A percentile compares a stretch with the other conserved stretches of the same genome.
Evolutionary conservation across 805 yeast genomes (phyloP).

Genomic region (Yamadazyma kitorensis): DNA sequence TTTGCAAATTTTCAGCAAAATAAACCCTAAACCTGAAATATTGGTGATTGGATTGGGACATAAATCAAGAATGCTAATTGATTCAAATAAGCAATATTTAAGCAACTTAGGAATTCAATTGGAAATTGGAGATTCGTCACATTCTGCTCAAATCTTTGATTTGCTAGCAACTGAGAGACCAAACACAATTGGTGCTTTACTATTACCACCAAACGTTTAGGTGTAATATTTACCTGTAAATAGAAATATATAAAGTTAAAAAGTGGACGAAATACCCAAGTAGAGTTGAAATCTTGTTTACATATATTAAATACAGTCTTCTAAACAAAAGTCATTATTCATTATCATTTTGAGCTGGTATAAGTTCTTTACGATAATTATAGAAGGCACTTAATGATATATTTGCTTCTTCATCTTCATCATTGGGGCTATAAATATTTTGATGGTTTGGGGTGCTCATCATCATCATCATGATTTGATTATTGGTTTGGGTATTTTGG

Average conservation of each 20-base stretch:
- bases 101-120: slow-evolving; percentile 63
- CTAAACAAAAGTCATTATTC: no score
- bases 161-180: slow-evolving; percentile 79
- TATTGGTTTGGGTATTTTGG: slow-evolving; percentile 1
- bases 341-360: slow-evolving; percentile 5
- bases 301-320: no score
- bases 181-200: slow-evolving; percentile 64
- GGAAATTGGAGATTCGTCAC: slow-evolving; percentile 61
- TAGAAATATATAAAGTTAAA: no score
- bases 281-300: no score
- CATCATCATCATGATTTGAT: slow-evolving; percentile 27
- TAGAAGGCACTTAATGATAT: slow-evolving; percentile 13
- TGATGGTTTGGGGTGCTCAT: slow-evolving; percentile 46
- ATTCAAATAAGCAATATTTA: slow-evolving; percentile 48
- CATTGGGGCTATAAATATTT: slow-evolving; percentile 21
- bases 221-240: background rate
- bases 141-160: slow-evolving; percentile 70
- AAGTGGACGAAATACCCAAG: no score
- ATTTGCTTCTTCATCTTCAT: slow-evolving; percentile 8
- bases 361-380: slow-evolving; percentile 4
- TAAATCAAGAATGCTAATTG: slow-evolving; percentile 59
- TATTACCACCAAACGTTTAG: slow-evolving; percentile 65
- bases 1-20: slow-evolving; percentile 47
- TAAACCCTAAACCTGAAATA: slow-evolving; percentile 78
- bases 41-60: slow-evolving; percentile 70